Percentiles rank a stretch among this genome's conserved stretches.
Evolutionary conservation across 768 basidiomycete species (phyloP).

Genomic region (Tricholoma bakamatsutake): DNA sequence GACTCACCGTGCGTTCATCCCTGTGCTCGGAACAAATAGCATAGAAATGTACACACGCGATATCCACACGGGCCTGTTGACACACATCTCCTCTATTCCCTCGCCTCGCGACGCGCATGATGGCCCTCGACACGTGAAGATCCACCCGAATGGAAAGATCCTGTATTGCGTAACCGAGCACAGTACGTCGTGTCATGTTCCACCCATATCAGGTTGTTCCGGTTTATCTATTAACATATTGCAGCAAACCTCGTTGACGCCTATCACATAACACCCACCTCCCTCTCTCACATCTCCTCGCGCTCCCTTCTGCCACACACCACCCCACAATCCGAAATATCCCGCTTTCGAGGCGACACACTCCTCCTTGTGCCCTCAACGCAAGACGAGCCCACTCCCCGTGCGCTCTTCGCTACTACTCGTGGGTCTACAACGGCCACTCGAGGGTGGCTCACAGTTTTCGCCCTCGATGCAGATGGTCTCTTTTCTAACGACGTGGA

Average conservation of each 20-base stretch:
- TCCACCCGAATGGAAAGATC: constrained; percentile 45
- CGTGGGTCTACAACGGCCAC: constrained; percentile 31
- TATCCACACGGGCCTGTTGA: constrained; percentile 25
- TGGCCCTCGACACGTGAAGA: constrained; percentile 47
- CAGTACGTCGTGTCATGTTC: constrained; percentile 23
- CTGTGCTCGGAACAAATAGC: constrained; percentile 41
- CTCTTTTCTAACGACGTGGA: constrained; percentile 21
- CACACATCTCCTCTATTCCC: constrained; percentile 28
- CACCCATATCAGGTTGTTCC: not conserved
- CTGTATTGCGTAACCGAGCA: constrained; percentile 52
- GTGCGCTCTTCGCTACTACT: constrained; percentile 41
- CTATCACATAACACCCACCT: constrained; percentile 31
- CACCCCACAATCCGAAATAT: constrained; percentile 1
- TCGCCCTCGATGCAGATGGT: constrained; percentile 35
- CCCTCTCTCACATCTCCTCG: constrained; percentile 25
- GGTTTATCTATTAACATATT: not conserved
- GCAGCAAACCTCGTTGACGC: constrained; percentile 42
- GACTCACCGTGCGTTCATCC: constrained; percentile 37
- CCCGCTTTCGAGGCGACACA: constrained; percentile 39
- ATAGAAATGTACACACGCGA: constrained; percentile 43
- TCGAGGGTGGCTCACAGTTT: constrained; percentile 39
- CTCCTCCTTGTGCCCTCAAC: constrained; percentile 36
- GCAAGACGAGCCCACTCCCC: constrained; percentile 27
- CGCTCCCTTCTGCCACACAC: constrained; percentile 27
- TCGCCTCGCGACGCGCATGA: constrained; percentile 38